These are phyloP conservation scores for Cercospora zeina DNA, from an alignment of 2,329 filamentous ascomycete genomes.

Conservation along the genomic window DNA sequence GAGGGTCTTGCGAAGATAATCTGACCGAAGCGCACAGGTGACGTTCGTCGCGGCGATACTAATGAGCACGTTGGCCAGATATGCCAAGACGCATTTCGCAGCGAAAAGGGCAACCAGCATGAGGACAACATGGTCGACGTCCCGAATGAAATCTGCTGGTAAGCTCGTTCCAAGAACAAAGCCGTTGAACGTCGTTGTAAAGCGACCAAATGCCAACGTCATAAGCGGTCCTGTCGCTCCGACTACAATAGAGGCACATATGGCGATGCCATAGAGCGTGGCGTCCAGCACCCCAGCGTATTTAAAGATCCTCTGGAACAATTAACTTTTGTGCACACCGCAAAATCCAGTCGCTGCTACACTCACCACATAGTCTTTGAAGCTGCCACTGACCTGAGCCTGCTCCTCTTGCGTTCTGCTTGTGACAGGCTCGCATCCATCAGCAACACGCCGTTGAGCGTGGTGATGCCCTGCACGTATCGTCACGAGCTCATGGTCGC, in stretches of 20 bases:
- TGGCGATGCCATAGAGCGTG: background rate
- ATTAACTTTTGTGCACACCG: no score
- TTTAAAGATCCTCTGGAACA: background rate
- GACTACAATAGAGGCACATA: background rate
- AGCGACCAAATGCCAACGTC: background rate
- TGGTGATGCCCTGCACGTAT: no score
- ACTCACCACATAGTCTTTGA: no score
- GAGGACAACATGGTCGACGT: constrained; percentile 49
- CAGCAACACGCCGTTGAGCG: no score
- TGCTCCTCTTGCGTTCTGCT: no score
- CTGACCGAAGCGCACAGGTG: constrained; percentile 54
- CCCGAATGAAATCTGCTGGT: background rate
- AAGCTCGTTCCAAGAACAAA: background rate
- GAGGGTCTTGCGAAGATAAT: constrained; percentile 66
- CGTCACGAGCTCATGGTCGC: no score
- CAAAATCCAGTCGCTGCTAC: no score
- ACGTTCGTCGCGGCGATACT: constrained; percentile 55
- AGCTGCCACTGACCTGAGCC: no score
- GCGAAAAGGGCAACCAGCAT: constrained; percentile 55
- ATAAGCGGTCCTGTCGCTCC: background rate
- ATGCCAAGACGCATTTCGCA: constrained; percentile 62
- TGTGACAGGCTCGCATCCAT: no score
- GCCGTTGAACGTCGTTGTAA: background rate
- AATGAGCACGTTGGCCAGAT: constrained; percentile 50
- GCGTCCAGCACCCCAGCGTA: background rate